Percentiles rank a stretch among this genome's conserved stretches.
Evolutionary conservation across 306 rosid species (phyloP).

Genomic region (Phaseolus lunatus): DNA sequence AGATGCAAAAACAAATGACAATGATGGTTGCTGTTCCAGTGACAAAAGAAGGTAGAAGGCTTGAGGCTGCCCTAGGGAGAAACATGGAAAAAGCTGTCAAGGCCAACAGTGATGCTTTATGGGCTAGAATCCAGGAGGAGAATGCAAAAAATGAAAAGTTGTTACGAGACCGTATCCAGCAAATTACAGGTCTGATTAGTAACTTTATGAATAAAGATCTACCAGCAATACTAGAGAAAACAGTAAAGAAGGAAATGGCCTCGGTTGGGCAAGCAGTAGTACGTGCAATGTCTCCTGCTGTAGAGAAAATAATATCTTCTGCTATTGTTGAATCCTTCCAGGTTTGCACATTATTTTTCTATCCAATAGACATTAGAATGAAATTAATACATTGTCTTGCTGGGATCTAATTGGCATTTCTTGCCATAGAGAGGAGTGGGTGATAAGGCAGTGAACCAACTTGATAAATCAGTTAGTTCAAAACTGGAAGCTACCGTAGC

Average conservation of each 20-base stretch:
- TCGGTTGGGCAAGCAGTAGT: slow-evolving; percentile 78
- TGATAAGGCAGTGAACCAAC: slow-evolving; percentile 93
- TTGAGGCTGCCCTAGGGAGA: slow-evolving; percentile 81
- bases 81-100: slow-evolving; percentile 83
- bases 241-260: slow-evolving; percentile 89
- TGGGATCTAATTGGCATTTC: slow-evolving; percentile 55
- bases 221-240: slow-evolving; percentile 76
- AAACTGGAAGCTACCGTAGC: slow-evolving; percentile 95
- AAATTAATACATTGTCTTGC: slow-evolving; percentile 39
- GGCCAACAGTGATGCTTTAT: slow-evolving; percentile 79
- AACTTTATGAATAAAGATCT: slow-evolving; percentile 84
- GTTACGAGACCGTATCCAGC: slow-evolving; percentile 71
- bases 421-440: slow-evolving; percentile 89
- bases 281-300: slow-evolving; percentile 76
- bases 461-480: slow-evolving; percentile 85
- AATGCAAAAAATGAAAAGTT: slow-evolving; percentile 81
- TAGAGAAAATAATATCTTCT: slow-evolving; percentile 87
- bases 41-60: slow-evolving; percentile 90
- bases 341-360: slow-evolving; percentile 59
- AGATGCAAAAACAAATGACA: slow-evolving; percentile 89
- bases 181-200: slow-evolving; percentile 58
- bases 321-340: slow-evolving; percentile 84
- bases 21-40: slow-evolving; percentile 75
- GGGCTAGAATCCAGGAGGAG: slow-evolving; percentile 95
- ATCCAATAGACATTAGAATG: slow-evolving; percentile 28